Evolutionary conservation across 768 basidiomycete species (phyloP), one percentile per base, ranked within the genome.

Genomic region (Dictyophora rubrovolvata): DNA sequence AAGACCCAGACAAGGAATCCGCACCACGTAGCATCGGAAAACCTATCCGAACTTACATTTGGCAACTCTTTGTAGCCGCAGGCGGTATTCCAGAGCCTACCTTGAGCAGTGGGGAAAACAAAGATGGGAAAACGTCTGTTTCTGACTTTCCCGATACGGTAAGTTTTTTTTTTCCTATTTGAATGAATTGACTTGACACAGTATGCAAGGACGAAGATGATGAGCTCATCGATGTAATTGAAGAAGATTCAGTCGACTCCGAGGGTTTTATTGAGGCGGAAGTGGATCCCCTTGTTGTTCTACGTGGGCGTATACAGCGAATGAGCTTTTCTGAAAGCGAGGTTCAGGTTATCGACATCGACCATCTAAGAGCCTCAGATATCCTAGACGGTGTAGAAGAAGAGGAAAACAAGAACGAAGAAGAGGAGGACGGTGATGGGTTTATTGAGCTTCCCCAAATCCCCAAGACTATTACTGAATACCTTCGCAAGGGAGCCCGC

Each of bases 1-100:
- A 92, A 61, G 79, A 83, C 63, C 89, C 89, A 0, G 89, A 92
- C 68, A 54, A 78, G 33, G 86, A 89, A 67, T 81, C 81, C 0
- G 84, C 86, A 11, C 73, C 79, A 18, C 71, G 80, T 59, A 83
- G 78, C 56, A 78, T 90, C 12, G 83, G 83, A 5, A 70, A 82
- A 33, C 79, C 81, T 1, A 76, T 90, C 52, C 77, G 86, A 16
- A 67, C 72, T 54, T 88, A 85, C 84, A 71, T 77, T 33, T 86
- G 87, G 66, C 76, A 87, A 0, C 73, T 90, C 22, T 65, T 91
- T 47, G 82, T 87, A 54, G 80, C 85, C 63, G 80, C 78, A 17
- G 73, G 87, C 49, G 88, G 87, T 48, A 70, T 90, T 21, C 78
- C 81, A 0, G 70, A 70, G 22, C 60, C 61, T 33, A 52, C 59